phyloP scores from a whole-genome alignment of 352 stramenopile species.

The Phytophthora ohioensis region DNA sequence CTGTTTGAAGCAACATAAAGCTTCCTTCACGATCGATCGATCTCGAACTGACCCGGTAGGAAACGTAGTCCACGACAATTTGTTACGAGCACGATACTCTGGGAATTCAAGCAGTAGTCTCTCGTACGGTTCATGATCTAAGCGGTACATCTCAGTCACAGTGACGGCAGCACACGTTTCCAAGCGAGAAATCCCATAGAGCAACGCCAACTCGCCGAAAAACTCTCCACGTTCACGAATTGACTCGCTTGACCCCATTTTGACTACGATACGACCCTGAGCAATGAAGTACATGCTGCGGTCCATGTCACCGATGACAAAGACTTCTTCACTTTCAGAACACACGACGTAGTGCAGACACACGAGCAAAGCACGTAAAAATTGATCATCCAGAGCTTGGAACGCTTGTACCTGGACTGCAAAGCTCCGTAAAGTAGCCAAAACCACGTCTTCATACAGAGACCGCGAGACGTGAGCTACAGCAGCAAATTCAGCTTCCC shows the following conservation, averaged over 20 bases:
- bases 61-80: slow-evolving; percentile 58
- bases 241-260: slow-evolving; percentile 53
- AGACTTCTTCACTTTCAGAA: slow-evolving; percentile 71
- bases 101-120: slow-evolving; percentile 70
- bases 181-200: slow-evolving; percentile 67
- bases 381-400: slow-evolving; percentile 46
- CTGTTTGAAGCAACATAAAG: slow-evolving; percentile 19
- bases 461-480: slow-evolving; percentile 56
- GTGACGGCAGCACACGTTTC: slow-evolving; percentile 72
- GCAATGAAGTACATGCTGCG: slow-evolving; percentile 86
- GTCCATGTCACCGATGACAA: slow-evolving; percentile 79
- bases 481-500: slow-evolving; percentile 63
- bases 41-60: slow-evolving; percentile 12
- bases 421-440: slow-evolving; percentile 54
- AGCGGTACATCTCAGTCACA: slow-evolving; percentile 70
- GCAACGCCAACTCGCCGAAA: slow-evolving; percentile 66
- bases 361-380: slow-evolving; percentile 64
- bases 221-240: slow-evolving; percentile 66
- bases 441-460: slow-evolving; percentile 72
- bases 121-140: slow-evolving; percentile 72
- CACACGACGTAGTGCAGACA: slow-evolving; percentile 71
- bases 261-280: slow-evolving; percentile 64
- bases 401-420: slow-evolving; percentile 62
- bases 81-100: slow-evolving; percentile 67
- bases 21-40: slow-evolving; percentile 18